These are phyloP conservation scores for Scedosporium dehoogii DNA, from an alignment of 2,329 filamentous ascomycete species.

Conservation along the genomic window DNA sequence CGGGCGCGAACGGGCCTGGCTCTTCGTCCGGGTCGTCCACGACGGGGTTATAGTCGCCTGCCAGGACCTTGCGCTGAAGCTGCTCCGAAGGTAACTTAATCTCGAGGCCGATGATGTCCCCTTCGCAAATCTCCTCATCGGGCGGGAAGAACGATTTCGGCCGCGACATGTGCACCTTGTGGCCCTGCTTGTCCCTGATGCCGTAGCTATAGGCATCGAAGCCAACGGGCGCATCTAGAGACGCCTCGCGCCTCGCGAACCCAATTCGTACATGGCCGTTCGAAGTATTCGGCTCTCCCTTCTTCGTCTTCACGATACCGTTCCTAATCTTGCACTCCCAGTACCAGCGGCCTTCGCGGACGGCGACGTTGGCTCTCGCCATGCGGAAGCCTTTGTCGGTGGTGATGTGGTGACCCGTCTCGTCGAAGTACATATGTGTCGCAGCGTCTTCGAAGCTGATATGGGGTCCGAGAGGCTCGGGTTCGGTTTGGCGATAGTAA, in stretches of 20 bases:
- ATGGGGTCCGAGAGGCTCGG: conserved; percentile 70
- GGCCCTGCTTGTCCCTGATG: conserved; percentile 78
- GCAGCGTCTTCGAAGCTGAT: conserved; percentile 92
- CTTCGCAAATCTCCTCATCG: conserved; percentile 71
- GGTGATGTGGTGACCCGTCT: conserved; percentile 65
- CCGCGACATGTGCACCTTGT: conserved; percentile 87
- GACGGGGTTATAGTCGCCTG: conserved; percentile 78
- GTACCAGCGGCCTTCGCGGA: conserved; percentile 82
- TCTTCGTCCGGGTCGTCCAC: conserved; percentile 59
- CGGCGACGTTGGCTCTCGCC: conserved; percentile 80
- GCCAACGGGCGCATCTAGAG: conserved; percentile 72
- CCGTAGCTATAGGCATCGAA: conserved; percentile 93
- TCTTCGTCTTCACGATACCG: conserved; percentile 48
- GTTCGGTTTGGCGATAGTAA: conserved; percentile 83
- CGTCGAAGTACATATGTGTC: conserved; percentile 73
- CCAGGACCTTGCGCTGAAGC: conserved; percentile 79
- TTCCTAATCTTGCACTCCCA: conserved; percentile 87
- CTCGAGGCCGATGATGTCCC: conserved; percentile 89
- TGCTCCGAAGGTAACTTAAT: conserved; percentile 80
- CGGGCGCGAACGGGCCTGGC: conserved; percentile 41
- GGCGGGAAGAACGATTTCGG: conserved; percentile 82
- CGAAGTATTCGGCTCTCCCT: conserved; percentile 34
- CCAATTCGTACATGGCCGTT: conserved; percentile 70
- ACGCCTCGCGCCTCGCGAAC: conserved; percentile 73
- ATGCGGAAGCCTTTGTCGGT: conserved; percentile 91